These are phyloP conservation scores for Chytridiales sp. DNA, from an alignment of 371 early-diverging fungal genomes.

Conservation along the genomic window DNA sequence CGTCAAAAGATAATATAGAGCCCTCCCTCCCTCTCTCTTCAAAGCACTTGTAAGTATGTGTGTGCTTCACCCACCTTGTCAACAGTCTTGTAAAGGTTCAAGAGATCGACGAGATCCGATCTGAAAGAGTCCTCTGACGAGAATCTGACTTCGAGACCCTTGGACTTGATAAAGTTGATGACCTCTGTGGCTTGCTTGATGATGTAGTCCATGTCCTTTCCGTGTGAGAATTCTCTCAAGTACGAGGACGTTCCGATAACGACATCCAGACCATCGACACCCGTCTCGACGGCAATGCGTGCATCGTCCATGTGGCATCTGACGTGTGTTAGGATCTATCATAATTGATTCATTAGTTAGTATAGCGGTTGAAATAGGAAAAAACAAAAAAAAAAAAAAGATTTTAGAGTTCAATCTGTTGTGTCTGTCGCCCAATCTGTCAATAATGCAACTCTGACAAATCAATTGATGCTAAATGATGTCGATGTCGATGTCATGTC, in stretches of 20 bases:
- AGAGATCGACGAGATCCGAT: slow-evolving; percentile 89
- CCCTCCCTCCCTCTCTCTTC: no score
- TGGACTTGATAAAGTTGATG: slow-evolving; percentile 87
- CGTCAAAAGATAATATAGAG: no score
- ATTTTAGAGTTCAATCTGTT: not conserved
- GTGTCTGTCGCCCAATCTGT: no score
- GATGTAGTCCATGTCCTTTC: slow-evolving; percentile 96
- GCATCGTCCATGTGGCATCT: slow-evolving; percentile 98
- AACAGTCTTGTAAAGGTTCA: slow-evolving; percentile 89
- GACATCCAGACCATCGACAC: slow-evolving; percentile 92
- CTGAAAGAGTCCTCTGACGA: slow-evolving; percentile 97
- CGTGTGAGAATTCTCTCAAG: slow-evolving; percentile 94
- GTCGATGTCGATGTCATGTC: no score
- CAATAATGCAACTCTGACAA: no score
- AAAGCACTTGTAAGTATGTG: no score
- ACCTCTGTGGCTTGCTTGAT: slow-evolving; percentile 92
- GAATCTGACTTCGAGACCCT: slow-evolving; percentile 95
- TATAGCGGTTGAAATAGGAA: not conserved
- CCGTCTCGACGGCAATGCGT: slow-evolving; percentile 89
- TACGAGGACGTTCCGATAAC: slow-evolving; percentile 95
- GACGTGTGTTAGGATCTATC: slow-evolving; percentile 86
- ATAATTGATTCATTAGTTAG: no score
- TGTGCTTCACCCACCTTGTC: no score
- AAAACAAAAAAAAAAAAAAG: not conserved
- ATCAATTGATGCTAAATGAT: no score